phyloP scores from a whole-genome alignment of 2,329 filamentous ascomycete genomes.

The Chaetomium strumarium region DNA sequence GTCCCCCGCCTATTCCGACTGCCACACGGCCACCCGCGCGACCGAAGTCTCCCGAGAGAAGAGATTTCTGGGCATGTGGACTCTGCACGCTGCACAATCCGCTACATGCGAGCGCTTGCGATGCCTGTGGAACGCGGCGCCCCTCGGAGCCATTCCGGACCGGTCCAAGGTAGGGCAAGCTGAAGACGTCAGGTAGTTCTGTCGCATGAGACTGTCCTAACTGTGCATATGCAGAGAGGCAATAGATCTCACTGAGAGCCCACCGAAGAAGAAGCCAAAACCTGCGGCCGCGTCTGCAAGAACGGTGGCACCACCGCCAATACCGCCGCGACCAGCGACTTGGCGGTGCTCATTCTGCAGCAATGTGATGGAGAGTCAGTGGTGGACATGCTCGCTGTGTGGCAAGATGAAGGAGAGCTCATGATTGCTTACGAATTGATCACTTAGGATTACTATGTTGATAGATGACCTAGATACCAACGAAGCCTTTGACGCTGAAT shows the following conservation, averaged over 20 bases:
- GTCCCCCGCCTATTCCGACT: constrained; percentile 7
- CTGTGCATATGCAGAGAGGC: constrained; percentile 1
- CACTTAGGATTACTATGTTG: background rate
- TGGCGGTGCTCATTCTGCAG: constrained; percentile 52
- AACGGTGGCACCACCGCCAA: background rate
- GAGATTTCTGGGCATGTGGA: constrained; percentile 44
- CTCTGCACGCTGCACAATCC: constrained; percentile 55
- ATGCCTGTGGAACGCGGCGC: constrained; percentile 44
- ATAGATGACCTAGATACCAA: too few relatives aligned
- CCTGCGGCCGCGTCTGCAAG: background rate
- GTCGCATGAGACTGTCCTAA: background rate
- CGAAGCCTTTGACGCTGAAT: too few relatives aligned
- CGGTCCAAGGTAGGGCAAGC: background rate
- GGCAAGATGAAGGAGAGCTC: constrained; percentile 49
- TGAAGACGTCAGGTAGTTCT: background rate
- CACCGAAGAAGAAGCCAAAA: constrained; percentile 2
- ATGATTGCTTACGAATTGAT: constrained; percentile 7
- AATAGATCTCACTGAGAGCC: constrained; percentile 11
- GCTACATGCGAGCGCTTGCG: constrained; percentile 44
- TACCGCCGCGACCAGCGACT: constrained; percentile 16
- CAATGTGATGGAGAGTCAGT: constrained; percentile 45
- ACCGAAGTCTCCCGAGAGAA: background rate
- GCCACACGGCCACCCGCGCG: constrained; percentile 4
- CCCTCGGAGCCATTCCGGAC: background rate
- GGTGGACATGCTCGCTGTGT: constrained; percentile 53